Evolutionary conservation across 2,329 filamentous ascomycete genomes (phyloP).

Genomic region (Verticillium nubilum): DNA sequence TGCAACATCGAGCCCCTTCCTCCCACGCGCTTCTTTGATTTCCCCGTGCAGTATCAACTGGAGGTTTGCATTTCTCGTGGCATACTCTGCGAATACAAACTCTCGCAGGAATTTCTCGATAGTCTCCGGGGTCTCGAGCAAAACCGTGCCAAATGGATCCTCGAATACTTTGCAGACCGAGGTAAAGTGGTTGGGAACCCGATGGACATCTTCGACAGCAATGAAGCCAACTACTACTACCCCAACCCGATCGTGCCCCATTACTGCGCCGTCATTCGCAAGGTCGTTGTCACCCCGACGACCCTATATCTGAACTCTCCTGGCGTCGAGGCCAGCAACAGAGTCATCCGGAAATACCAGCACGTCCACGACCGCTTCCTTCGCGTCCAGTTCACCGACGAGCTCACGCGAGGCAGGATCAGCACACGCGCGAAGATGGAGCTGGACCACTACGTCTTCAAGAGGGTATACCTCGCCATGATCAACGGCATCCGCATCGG

Average conservation of each 20-base stretch:
- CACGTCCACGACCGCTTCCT: slow-evolving; percentile 72
- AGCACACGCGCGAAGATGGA: slow-evolving; percentile 45
- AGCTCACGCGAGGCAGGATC: slow-evolving; percentile 59
- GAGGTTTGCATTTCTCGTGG: slow-evolving; percentile 88
- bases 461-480: slow-evolving; percentile 66
- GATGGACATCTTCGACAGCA: slow-evolving; percentile 62
- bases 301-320: slow-evolving; percentile 75
- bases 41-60: slow-evolving; percentile 78
- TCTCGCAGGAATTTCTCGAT: slow-evolving; percentile 62
- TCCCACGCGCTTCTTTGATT: slow-evolving; percentile 41
- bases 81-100: slow-evolving; percentile 68
- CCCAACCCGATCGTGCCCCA: slow-evolving; percentile 52
- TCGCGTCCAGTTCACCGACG: slow-evolving; percentile 84
- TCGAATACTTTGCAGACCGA: slow-evolving; percentile 69
- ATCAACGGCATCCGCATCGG: slow-evolving; percentile 77
- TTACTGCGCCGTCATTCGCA: slow-evolving; percentile 71
- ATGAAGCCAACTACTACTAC: slow-evolving; percentile 40
- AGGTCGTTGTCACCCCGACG: slow-evolving; percentile 77
- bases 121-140: slow-evolving; percentile 43
- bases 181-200: slow-evolving; percentile 61
- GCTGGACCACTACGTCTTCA: slow-evolving; percentile 65
- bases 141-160: slow-evolving; percentile 54
- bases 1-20: slow-evolving; percentile 18
- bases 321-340: slow-evolving; percentile 78
- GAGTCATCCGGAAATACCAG: slow-evolving; percentile 71